Percentiles rank a stretch among this genome's conserved stretches.
phyloP scores from a whole-genome alignment of 2,329 filamentous ascomycete genomes.

The Fusarium pininemorale region DNA sequence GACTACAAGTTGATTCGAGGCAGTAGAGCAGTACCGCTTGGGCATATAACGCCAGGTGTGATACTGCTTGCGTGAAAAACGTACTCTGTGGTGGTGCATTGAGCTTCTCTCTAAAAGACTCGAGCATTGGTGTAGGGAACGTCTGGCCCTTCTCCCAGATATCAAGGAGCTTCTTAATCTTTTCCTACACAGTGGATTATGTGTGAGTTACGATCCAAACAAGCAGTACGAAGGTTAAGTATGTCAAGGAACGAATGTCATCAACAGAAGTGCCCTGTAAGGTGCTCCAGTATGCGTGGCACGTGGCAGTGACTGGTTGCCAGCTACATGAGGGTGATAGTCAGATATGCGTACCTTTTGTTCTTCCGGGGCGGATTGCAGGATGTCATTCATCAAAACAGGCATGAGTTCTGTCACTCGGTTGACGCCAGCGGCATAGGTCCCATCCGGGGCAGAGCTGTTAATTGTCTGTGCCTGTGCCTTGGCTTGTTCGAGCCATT shows the following conservation, averaged over 20 bases:
- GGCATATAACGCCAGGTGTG: background rate
- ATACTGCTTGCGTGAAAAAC: constrained; percentile 46
- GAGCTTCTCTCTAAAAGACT: constrained; percentile 83
- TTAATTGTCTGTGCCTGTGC: constrained; percentile 83
- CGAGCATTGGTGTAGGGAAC: constrained; percentile 83
- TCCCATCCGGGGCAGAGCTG: constrained; percentile 85
- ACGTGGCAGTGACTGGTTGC: constrained; percentile 22
- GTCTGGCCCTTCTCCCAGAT: constrained; percentile 98
- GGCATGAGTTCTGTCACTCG: constrained; percentile 96
- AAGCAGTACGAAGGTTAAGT: constrained; percentile 21
- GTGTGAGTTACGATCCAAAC: constrained; percentile 51
- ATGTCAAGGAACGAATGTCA: constrained; percentile 28
- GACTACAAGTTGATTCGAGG: constrained; percentile 39
- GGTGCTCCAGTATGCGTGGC: constrained; percentile 22
- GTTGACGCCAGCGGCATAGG: constrained; percentile 93
- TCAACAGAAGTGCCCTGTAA: constrained; percentile 13
- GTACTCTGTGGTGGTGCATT: constrained; percentile 72
- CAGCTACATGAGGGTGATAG: constrained; percentile 37
- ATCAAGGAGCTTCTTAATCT: constrained; percentile 91
- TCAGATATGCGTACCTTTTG: constrained; percentile 85
- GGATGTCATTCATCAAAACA: constrained; percentile 93
- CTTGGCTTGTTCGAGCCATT: constrained; percentile 97
- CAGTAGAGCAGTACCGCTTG: background rate
- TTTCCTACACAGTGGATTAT: constrained; percentile 74
- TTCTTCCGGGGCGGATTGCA: constrained; percentile 85